Evolutionary conservation across 495 filamentous ascomycete species (phyloP).

Genomic region (Aspergillus bridgeri): DNA sequence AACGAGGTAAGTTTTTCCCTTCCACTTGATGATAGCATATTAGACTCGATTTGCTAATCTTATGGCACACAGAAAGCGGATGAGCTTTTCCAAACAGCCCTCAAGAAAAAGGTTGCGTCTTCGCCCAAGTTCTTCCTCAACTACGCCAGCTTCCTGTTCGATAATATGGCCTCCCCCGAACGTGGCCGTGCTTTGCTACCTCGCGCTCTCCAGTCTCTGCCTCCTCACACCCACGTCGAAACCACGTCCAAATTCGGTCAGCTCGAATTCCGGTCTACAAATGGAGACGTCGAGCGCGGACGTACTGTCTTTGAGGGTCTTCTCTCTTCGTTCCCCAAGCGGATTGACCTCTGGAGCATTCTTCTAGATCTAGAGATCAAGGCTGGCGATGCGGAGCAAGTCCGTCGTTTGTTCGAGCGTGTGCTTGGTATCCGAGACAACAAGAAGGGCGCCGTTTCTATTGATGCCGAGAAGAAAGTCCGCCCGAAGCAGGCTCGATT

Average conservation of each 20-base stretch:
- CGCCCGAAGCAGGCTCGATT: slow-evolving; percentile 71
- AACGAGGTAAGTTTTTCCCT: slow-evolving; percentile 46
- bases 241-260: slow-evolving; percentile 84
- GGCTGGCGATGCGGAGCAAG: slow-evolving; percentile 56
- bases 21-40: not conserved
- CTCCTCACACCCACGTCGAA: slow-evolving; percentile 63
- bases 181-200: slow-evolving; percentile 76
- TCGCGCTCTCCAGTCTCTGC: slow-evolving; percentile 82
- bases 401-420: slow-evolving; percentile 78
- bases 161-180: slow-evolving; percentile 60
- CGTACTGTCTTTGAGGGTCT: slow-evolving; percentile 92
- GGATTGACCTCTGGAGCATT: slow-evolving; percentile 88
- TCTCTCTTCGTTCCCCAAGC: slow-evolving; percentile 78
- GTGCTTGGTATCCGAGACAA: slow-evolving; percentile 53
- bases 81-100: slow-evolving; percentile 75
- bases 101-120: slow-evolving; percentile 82
- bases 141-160: slow-evolving; percentile 89
- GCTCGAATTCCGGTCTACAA: slow-evolving; percentile 80
- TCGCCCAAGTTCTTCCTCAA: slow-evolving; percentile 83
- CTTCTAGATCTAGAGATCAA: slow-evolving; percentile 82
- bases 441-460: slow-evolving; percentile 50
- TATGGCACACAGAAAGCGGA: slow-evolving; percentile 69
- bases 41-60: slow-evolving; percentile 26
- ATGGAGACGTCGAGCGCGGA: slow-evolving; percentile 85
- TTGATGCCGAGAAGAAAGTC: slow-evolving; percentile 45